Evolutionary conservation across 495 filamentous ascomycete genomes (phyloP), one percentile per base, ranked within the genome.

Genomic region (Aspergillus egyptiacus): DNA sequence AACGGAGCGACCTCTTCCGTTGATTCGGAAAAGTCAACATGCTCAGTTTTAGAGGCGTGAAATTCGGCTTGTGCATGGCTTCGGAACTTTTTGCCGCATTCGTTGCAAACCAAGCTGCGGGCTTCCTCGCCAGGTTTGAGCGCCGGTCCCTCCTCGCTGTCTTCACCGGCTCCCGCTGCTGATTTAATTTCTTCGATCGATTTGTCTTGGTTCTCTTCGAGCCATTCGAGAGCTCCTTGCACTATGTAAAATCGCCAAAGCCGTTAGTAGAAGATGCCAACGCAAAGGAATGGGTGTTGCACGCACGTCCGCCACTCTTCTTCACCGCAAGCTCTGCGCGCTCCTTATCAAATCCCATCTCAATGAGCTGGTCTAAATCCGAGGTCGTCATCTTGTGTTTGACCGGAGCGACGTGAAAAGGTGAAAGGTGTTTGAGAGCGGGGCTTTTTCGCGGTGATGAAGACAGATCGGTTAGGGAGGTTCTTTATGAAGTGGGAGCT

Each of bases 261-360:
- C 8, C n/a, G 30, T n/a, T 22, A 27, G 28, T 24, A 40, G 8
- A 6, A n/a, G 8, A 10, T 5, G 14, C 15, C 15, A 30, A 5
- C 6, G 19, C 11, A 24, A 15, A 22, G 14, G 33, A 13, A 10
- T 19, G 14, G 14, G 19, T 28, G 22, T 24, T n/a, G 43, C 15
- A 76, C 86, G 70, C 66, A 91, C 90, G 62, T 41, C 83, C 81
- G 40, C 87, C 85, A 25, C 82, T 76, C 61, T 85, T 85, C 60
- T 87, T 83, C 45, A 94, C 74, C 27, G 94, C 93, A 15, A 97
- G 63, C 65, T 88, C 77, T 27, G 87, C 85, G 56, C 83, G 76
- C 53, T 86, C 80, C 58, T 80, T 75, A 50, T 95, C 88, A 55
- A 98, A 98, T 59, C 93, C 93, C 91, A 97, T 96, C 46, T 94